Conservation (phyloP, 208 protist genomes). For the Leishmania aethiopica region DNA sequence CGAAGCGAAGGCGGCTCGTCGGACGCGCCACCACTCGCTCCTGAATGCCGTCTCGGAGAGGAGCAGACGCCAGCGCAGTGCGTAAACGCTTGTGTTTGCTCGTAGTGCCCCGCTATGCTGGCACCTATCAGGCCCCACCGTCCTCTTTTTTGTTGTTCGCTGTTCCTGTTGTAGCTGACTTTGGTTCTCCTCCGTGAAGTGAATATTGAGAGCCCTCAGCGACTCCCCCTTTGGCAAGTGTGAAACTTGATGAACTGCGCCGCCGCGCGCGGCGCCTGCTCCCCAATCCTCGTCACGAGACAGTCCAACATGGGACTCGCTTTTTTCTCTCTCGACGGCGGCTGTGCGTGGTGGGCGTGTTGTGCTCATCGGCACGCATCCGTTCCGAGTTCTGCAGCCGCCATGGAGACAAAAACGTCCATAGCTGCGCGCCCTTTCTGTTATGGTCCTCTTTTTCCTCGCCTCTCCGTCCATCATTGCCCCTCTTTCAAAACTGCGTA, state of each 20-base stretch:
- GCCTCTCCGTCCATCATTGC: neutral
- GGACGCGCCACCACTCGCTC: constrained; percentile 22
- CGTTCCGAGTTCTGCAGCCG: neutral
- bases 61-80: constrained; percentile 4
- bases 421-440: neutral
- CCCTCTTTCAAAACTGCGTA: neutral
- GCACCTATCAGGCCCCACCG: neutral
- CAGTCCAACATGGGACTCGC: neutral
- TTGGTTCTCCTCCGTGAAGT: neutral
- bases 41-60: constrained; percentile 17
- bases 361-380: neutral
- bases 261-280: neutral
- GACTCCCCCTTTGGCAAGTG: neutral
- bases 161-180: neutral
- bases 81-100: neutral
- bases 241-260: neutral
- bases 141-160: neutral
- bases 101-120: neutral
- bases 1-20: constrained; percentile 6
- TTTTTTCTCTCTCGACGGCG: neutral
- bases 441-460: neutral
- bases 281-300: neutral
- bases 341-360: neutral
- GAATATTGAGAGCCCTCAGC: neutral
- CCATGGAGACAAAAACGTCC: neutral